phyloP scores from a whole-genome alignment of 345 rosid species.

The Viola odorata region DNA sequence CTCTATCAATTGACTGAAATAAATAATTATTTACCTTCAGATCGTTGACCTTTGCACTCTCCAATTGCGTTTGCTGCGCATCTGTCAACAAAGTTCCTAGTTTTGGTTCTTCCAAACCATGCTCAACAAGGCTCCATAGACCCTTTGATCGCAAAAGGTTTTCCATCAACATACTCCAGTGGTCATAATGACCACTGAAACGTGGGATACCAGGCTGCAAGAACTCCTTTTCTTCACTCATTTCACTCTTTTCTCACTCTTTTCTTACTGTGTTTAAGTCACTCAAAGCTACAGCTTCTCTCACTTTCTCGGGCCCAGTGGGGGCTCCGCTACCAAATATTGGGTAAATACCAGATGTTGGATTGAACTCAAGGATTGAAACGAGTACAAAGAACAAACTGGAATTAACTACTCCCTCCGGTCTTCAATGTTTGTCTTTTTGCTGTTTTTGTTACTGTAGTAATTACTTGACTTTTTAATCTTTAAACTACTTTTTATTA shows the following conservation, averaged over 20 bases:
- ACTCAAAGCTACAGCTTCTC: not conserved
- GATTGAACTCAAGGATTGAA: not conserved
- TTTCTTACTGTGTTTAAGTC: not conserved
- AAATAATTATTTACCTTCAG: not conserved
- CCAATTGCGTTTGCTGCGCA: not conserved
- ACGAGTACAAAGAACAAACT: not conserved
- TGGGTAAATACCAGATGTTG: not conserved
- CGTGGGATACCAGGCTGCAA: not conserved
- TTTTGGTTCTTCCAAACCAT: not conserved
- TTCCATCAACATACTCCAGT: slow-evolving; percentile 1
- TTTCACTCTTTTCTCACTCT: no score
- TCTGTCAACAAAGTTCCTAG: not conserved
- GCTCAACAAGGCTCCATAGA: not conserved
- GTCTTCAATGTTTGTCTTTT: no score
- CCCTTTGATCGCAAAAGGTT: not conserved
- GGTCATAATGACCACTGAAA: not conserved
- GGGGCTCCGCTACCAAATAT: not conserved
- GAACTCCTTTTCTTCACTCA: not conserved
- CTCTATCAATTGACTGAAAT: not conserved
- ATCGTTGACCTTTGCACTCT: not conserved
- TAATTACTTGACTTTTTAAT: no score
- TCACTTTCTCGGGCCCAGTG: not conserved
- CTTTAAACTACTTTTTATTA: no score
- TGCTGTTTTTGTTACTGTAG: no score
- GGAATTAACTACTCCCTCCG: no score